Conservation (phyloP, 345 rosid genomes). For the Mallotus nudiflorus region DNA sequence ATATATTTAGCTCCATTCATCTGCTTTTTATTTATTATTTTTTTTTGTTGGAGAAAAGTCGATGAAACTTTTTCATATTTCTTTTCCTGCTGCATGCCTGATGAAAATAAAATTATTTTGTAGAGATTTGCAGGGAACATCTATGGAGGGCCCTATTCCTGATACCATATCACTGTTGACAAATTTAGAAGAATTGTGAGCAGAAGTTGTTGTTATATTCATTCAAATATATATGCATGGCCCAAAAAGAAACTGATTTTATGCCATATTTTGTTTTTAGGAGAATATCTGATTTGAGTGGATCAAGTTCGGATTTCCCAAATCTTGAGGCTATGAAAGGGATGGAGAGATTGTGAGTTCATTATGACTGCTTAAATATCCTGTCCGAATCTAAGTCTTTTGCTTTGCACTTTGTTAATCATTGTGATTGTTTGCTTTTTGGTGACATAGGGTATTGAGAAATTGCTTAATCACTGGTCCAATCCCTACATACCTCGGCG, state of each 20-base stretch:
- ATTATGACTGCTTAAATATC: not conserved
- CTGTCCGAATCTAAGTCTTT: not conserved
- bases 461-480: slow-evolving; percentile 53
- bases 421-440: slow-evolving; percentile 3
- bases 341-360: slow-evolving; percentile 50
- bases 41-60: not conserved
- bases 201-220: not conserved
- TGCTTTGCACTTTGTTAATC: not conserved
- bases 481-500: slow-evolving; percentile 53
- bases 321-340: slow-evolving; percentile 32
- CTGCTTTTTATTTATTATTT: no score
- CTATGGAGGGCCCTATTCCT: slow-evolving; percentile 92
- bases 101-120: not conserved
- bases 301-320: slow-evolving; percentile 54
- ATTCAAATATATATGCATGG: not conserved
- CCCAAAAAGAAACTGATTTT: not conserved
- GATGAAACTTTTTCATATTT: no score
- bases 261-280: slow-evolving; percentile 1
- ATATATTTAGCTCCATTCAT: not conserved
- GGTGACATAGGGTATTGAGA: slow-evolving; percentile 53
- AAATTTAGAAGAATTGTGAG: slow-evolving; percentile 61
- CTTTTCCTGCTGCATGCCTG: not conserved
- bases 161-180: slow-evolving; percentile 50
- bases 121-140: slow-evolving; percentile 82
- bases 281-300: slow-evolving; percentile 57